Percentiles rank a stretch among this genome's conserved stretches.
Conservation (phyloP, 768 basidiomycete species). For the Chalciporus pseudorubinellus region DNA sequence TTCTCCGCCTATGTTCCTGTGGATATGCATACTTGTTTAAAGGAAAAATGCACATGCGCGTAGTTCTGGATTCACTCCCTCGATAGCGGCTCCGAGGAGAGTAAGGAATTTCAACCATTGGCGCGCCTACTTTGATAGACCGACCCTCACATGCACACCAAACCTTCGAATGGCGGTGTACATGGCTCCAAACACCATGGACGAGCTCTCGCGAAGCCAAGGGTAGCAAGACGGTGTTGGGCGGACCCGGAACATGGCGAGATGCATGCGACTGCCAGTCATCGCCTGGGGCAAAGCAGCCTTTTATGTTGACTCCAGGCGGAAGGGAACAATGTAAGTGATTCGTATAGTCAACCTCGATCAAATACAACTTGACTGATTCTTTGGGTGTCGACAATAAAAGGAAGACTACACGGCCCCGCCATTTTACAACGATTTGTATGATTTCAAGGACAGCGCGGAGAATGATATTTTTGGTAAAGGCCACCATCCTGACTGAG, state of each 20-base stretch:
- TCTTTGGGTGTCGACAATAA: too few relatives aligned
- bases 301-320: slow-evolving; percentile 41
- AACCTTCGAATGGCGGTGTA: slow-evolving; percentile 24
- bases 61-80: slow-evolving; percentile 41
- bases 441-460: slow-evolving; percentile 43
- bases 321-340: slow-evolving; percentile 40
- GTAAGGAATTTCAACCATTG: slow-evolving; percentile 19
- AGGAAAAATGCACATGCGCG: slow-evolving; percentile 43
- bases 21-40: slow-evolving; percentile 42
- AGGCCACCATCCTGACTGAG: not conserved
- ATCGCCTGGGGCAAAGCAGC: slow-evolving; percentile 40
- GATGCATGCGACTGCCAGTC: slow-evolving; percentile 24
- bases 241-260: slow-evolving; percentile 25
- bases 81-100: slow-evolving; percentile 36
- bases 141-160: too few relatives aligned
- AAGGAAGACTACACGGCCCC: slow-evolving; percentile 29
- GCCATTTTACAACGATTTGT: slow-evolving; percentile 38
- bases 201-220: slow-evolving; percentile 32
- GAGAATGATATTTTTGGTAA: slow-evolving; percentile 42
- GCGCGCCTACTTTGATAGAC: too few relatives aligned
- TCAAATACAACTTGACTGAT: too few relatives aligned
- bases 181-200: slow-evolving; percentile 29
- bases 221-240: slow-evolving; percentile 37
- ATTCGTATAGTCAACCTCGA: not conserved
- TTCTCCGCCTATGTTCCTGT: slow-evolving; percentile 41